A percentile compares a stretch with the other conserved stretches of the same genome.
Evolutionary conservation across 768 basidiomycete species (phyloP).

Genomic region (Leccinum incarnatum): DNA sequence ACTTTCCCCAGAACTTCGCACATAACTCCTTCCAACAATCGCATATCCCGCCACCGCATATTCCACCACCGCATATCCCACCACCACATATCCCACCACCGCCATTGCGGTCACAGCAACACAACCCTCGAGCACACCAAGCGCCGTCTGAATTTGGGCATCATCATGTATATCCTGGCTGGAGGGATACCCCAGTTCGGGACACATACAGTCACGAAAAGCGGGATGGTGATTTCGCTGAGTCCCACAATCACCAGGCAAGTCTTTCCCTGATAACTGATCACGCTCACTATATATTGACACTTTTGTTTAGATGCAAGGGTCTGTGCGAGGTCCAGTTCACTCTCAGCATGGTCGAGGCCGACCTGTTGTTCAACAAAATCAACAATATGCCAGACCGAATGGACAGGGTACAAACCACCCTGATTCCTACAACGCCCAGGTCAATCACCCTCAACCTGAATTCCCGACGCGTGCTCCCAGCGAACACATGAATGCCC

Average conservation of each 20-base stretch:
- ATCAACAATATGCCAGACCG: conserved; percentile 43
- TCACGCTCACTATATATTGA: conserved; percentile 19
- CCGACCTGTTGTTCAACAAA: conserved; percentile 37
- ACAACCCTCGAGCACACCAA: conserved; percentile 35
- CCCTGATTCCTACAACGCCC: conserved; percentile 37
- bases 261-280: conserved; percentile 25
- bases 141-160: conserved; percentile 50
- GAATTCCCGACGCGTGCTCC: conserved; percentile 36
- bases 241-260: conserved; percentile 44
- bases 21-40: conserved; percentile 40
- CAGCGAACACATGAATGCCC: conserved; percentile 37
- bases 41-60: conserved; percentile 38
- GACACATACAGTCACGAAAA: conserved; percentile 42
- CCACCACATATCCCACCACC: conserved; percentile 27
- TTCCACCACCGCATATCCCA: conserved; percentile 35
- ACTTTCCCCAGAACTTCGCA: conserved; percentile 44
- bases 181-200: conserved; percentile 13
- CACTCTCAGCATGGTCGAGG: conserved; percentile 37
- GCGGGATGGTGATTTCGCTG: conserved; percentile 37
- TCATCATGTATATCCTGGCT: conserved; percentile 12
- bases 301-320: conserved; percentile 39
- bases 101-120: conserved; percentile 42
- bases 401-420: conserved; percentile 36
- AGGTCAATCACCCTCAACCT: conserved; percentile 18
- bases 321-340: conserved; percentile 41